A percentile compares a stretch with the other conserved stretches of the same genome.
phyloP scores from a whole-genome alignment of 129 eudicot genomes.

The Sambucus nigra region DNA sequence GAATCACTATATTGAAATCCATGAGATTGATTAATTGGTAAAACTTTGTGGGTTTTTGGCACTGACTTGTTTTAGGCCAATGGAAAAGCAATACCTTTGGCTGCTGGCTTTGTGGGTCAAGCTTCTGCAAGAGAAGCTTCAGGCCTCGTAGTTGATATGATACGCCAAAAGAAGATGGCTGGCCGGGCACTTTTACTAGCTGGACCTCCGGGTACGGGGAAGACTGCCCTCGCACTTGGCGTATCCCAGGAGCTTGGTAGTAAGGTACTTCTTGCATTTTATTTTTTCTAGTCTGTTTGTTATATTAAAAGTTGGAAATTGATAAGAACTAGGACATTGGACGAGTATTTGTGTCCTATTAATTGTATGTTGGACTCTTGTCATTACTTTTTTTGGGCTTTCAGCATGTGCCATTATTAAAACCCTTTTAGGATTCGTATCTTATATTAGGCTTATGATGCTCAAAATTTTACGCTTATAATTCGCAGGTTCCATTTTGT shows the following conservation, averaged over 20 bases:
- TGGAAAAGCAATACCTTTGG: slow-evolving; percentile 75
- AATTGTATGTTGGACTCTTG: no score
- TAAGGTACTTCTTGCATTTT: slow-evolving; percentile 42
- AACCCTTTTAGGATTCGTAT: not conserved
- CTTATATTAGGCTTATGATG: not conserved
- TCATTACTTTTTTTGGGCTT: no score
- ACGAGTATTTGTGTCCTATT: not conserved
- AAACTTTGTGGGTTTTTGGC: not conserved
- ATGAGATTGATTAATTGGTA: not conserved
- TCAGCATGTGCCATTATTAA: no score
- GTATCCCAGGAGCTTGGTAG: slow-evolving; percentile 94
- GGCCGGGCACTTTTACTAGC: slow-evolving; percentile 83
- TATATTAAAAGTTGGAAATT: no score
- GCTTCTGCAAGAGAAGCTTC: slow-evolving; percentile 87
- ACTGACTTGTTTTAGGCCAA: slow-evolving; percentile 27
- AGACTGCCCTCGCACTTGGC: slow-evolving; percentile 96
- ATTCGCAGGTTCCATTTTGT: slow-evolving; percentile 87
- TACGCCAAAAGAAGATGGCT: slow-evolving; percentile 97
- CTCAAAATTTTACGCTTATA: not conserved
- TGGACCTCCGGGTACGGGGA: slow-evolving; percentile 99
- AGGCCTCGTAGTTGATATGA: slow-evolving; percentile 97
- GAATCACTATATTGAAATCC: not conserved
- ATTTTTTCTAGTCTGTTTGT: not conserved
- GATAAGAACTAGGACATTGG: not conserved
- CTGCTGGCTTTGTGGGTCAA: slow-evolving; percentile 97